Percentiles rank a stretch among this genome's conserved stretches.
Conservation (phyloP, 306 rosid genomes). For the Rubus idaeus region DNA sequence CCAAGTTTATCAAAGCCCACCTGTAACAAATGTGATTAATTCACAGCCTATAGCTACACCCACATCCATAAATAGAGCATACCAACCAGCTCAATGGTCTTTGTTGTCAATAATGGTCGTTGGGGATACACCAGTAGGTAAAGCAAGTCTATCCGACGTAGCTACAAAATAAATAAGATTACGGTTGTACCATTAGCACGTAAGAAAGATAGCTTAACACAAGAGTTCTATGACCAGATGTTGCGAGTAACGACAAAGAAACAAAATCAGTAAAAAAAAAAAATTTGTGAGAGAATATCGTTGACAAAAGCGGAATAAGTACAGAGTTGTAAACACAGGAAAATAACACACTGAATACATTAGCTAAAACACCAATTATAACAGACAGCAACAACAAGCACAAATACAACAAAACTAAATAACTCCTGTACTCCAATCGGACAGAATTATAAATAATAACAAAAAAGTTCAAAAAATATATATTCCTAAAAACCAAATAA, state of each 20-base stretch:
- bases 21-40: slow-evolving; percentile 42
- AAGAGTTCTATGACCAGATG: not conserved
- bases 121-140: slow-evolving; percentile 95
- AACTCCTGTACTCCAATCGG: not conserved
- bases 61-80: slow-evolving; percentile 15
- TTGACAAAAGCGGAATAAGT: not conserved
- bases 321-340: not conserved
- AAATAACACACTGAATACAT: not conserved
- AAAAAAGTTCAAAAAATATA: not conserved
- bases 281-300: not conserved
- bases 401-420: not conserved
- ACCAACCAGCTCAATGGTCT: slow-evolving; percentile 91
- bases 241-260: not conserved
- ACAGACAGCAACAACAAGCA: not conserved
- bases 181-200: not conserved
- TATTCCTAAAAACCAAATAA: not conserved
- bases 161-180: slow-evolving; percentile 35
- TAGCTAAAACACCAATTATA: not conserved
- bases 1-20: slow-evolving; percentile 98
- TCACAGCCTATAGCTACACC: not conserved
- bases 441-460: not conserved
- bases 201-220: not conserved
- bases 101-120: slow-evolving; percentile 85
- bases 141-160: slow-evolving; percentile 77
- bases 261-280: not conserved